These are phyloP conservation scores for Trichophyton schoenleinii DNA, from an alignment of 2,329 filamentous ascomycete species.

Conservation along the genomic window DNA sequence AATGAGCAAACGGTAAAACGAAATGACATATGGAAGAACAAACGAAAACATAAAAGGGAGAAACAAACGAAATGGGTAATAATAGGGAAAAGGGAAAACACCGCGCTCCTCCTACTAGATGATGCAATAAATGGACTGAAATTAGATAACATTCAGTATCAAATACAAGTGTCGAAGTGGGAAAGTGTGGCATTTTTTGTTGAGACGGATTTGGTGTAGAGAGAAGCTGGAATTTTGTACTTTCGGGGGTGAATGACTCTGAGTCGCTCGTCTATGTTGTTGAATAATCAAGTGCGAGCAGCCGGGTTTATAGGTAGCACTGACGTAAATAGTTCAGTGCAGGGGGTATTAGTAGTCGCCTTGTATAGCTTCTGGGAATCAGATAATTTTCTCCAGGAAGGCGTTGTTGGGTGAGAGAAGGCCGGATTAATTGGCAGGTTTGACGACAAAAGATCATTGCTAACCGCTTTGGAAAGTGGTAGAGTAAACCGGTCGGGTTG, in stretches of 20 bases:
- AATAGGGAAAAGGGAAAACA: background rate
- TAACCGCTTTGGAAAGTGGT: background rate
- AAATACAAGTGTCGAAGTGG: slow-evolving; percentile 4
- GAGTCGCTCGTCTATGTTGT: slow-evolving; percentile 3
- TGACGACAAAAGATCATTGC: slow-evolving; percentile 2
- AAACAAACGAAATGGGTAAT: background rate
- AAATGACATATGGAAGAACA: slow-evolving; percentile 2
- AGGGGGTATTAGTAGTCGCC: background rate
- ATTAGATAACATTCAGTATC: slow-evolving; percentile 3
- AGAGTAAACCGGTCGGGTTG: background rate
- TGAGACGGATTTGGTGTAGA: background rate
- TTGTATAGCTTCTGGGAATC: background rate
- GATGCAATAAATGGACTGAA: slow-evolving; percentile 5
- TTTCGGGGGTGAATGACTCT: background rate
- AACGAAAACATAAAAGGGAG: background rate
- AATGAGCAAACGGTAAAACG: background rate
- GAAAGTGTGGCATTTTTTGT: slow-evolving; percentile 4
- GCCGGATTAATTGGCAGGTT: slow-evolving; percentile 8
- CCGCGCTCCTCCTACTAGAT: background rate
- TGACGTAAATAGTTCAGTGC: background rate
- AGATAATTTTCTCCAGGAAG: background rate
- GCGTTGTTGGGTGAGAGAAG: background rate
- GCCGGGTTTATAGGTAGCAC: slow-evolving; percentile 9
- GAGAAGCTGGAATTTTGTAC: background rate
- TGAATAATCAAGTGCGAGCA: background rate